Base-by-base conservation (phyloP, 2,329 filamentous ascomycete species). In the Sporothrix humicola region DNA sequence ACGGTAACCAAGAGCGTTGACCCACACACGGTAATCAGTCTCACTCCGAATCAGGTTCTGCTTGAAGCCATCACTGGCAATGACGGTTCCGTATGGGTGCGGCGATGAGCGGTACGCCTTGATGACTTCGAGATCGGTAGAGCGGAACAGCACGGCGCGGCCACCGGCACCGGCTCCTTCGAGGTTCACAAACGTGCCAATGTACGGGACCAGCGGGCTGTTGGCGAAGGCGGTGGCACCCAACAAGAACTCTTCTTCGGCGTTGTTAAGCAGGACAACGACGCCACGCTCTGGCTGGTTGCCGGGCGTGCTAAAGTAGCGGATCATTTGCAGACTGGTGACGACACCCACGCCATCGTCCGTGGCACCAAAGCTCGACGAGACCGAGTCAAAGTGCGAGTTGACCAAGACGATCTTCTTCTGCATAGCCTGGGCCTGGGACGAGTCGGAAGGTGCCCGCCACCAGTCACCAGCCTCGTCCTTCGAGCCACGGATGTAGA, bases 81-180 rank as follows among this genome's bases (percentile, higher is more conserved):
- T 85, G 20, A 97, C 92, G 0, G 91, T 92, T 12, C 94, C 95
- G 78, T 97, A 97, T 0, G 96, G 95, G 81, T 95, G 86, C 26
- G 88, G 87, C 37, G 88, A 88, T 42, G 87, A 87, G 73, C 87
- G 86, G 81, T 98, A 98, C 46, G 92, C 92, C 74, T 87, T 88
- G 0, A 94, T 95, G 31, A 97, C 91, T 81, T 98, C 92, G 2
- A 91, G 89, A 81, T 98, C 96, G 0, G 95, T 95, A 71, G 91
- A 92, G 74, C 96, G 89, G 83, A 99, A 98, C 2, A 98, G 85
- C 12, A 92, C 92, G 3, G 95, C 95, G 74, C 94, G 88, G 0
- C 95, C 95, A 12, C 96, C 96, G 13, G 95, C 95, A 69, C 95
- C 96, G 56, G 95, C 95, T 13, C 96, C 96, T 82, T 99, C 96